Evolutionary conservation across 257 asterid species (phyloP).

Genomic region (Vinca minor): DNA sequence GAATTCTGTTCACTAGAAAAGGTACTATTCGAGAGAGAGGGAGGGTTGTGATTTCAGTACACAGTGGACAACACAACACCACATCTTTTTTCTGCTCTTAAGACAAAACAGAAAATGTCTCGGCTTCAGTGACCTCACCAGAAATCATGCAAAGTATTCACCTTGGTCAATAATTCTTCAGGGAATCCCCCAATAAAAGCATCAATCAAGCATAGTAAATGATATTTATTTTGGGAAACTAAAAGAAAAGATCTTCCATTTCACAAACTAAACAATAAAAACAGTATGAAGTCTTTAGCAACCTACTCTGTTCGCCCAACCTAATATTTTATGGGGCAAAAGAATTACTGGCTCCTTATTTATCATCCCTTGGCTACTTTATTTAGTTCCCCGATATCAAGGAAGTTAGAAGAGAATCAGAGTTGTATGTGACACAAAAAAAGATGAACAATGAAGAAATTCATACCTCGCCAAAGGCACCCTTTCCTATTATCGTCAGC

Average conservation of each 20-base stretch:
- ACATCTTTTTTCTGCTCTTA: neutral
- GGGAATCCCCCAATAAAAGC: neutral
- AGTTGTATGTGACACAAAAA: neutral
- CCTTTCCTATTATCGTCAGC: slow-evolving; percentile 89
- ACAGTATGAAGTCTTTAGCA: neutral
- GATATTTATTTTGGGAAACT: neutral
- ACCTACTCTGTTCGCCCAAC: neutral
- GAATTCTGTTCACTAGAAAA: neutral
- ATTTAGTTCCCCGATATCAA: neutral
- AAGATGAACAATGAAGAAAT: slow-evolving; percentile 12
- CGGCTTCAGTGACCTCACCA: neutral
- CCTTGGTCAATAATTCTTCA: neutral
- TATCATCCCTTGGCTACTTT: slow-evolving; percentile 1
- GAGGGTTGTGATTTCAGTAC: neutral
- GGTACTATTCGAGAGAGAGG: neutral
- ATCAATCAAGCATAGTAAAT: neutral
- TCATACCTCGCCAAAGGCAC: slow-evolving; percentile 94
- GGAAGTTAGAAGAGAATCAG: neutral
- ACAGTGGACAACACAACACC: too few relatives aligned
- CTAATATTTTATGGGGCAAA: neutral
- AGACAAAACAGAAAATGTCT: neutral
- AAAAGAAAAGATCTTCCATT: neutral
- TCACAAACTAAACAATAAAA: neutral
- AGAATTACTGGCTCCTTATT: too few relatives aligned
- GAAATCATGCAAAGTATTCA: neutral